Base-by-base conservation (phyloP, 768 basidiomycete species). In the Collybiopsis luxurians region DNA sequence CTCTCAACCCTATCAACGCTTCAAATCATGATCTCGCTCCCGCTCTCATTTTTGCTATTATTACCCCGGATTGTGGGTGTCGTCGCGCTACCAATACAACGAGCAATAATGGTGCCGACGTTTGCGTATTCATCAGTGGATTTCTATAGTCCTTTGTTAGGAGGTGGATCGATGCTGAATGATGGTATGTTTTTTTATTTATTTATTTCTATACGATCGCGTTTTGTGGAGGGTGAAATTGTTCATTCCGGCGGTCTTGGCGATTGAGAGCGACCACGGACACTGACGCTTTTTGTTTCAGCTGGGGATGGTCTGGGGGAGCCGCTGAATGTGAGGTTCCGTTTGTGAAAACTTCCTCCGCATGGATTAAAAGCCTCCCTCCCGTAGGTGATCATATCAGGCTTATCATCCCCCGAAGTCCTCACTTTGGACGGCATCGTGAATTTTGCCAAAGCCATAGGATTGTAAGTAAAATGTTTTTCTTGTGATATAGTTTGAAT, bases 111-210 rank as follows among this genome's bases (percentile, higher is more conserved):
- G 15, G 31, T 45, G 17, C 53, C 53, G 30, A 54, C 42, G 9
- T 55, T 38, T 19, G 45, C 45, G 26, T 38, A 55, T 49, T 38
- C 58, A 50, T 47, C 40, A 1, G 65, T 68, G 30, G 72, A 62
- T 10, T 79, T 73, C 55, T 62, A 78, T 60, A 73, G 81, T 63
- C 86, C 87, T 1, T 63, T 61, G 19, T 51, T 62, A 11, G 70
- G 68, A 39, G 86, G 86, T n/a, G 90, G 90, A 3, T 80, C 76
- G 48, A 83, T 87, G 84, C 77, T 91, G 3, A 84, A 87, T 46
- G 84, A 69, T 58, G 87, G 76, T 66, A 50, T n/a, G 54, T 36
- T 28, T 34, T 19, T 26, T 12, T 21, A 4, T 39, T 1, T 21
- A 21, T n/a, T 26, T 21, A 21, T 10, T 21, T 31, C 19, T 50